Percentiles rank a stretch among this genome's conserved stretches.
Conservation (phyloP, 2,329 filamentous ascomycete genomes). For the Polychaeton citri region DNA sequence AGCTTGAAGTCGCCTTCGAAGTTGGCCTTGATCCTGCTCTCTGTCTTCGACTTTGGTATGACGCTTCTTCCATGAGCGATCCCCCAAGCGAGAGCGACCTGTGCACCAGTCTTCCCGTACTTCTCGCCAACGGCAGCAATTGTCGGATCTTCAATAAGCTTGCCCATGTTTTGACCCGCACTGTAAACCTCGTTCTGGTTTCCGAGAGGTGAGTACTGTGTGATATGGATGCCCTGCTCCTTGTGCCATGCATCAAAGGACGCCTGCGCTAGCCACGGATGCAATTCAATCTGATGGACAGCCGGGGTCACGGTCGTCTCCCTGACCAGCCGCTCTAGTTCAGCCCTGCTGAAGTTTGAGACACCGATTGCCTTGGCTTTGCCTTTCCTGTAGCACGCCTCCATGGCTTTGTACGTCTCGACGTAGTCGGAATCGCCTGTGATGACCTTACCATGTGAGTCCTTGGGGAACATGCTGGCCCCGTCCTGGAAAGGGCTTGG, state of each 20-base stretch:
- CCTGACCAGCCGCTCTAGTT: conserved; percentile 34
- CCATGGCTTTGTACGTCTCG: conserved; percentile 38
- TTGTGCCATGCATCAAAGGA: conserved; percentile 37
- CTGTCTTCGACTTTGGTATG: conserved; percentile 40
- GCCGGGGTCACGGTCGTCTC: conserved; percentile 25
- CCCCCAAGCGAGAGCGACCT: conserved; percentile 43
- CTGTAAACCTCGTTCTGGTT: conserved; percentile 40
- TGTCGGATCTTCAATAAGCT: conserved; percentile 39
- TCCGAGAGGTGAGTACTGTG: conserved; percentile 42
- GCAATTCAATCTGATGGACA: conserved; percentile 34
- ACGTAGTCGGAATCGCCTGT: conserved; percentile 35
- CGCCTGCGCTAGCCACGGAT: conserved; percentile 40
- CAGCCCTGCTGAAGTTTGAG: conserved; percentile 37
- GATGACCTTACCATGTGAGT: conserved; percentile 27
- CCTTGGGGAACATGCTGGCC: conserved; percentile 34
- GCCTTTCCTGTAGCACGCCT: conserved; percentile 17
- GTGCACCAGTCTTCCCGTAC: conserved; percentile 37
- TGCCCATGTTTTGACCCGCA: conserved; percentile 28
- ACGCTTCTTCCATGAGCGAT: conserved; percentile 38
- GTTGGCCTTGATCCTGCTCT: conserved; percentile 20
- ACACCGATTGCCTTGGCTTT: conserved; percentile 38
- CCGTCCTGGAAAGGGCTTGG: conserved; percentile 40
- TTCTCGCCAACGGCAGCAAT: conserved; percentile 39
- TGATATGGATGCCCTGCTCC: conserved; percentile 38
- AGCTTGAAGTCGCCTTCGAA: conserved; percentile 44